phyloP scores from a whole-genome alignment of 108 stramenopile species.

The Cyclotella cryptica region DNA sequence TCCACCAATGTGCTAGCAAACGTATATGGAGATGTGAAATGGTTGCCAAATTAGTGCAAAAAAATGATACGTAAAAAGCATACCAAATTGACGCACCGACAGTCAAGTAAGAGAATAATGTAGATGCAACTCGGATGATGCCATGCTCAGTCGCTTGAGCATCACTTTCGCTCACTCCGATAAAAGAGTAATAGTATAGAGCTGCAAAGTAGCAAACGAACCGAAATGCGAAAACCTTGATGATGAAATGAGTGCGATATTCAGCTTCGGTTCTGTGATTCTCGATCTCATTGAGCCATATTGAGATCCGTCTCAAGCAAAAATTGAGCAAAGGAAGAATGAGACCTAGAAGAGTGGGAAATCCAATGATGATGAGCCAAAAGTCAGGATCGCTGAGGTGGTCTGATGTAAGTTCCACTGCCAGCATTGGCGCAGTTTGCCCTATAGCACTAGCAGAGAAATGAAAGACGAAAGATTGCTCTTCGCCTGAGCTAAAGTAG shows the following conservation, averaged over 20 bases:
- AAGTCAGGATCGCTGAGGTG: slow-evolving; percentile 78
- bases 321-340: slow-evolving; percentile 86
- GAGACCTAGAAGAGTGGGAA: slow-evolving; percentile 86
- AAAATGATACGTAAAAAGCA: neutral
- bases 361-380: slow-evolving; percentile 80
- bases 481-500: slow-evolving; percentile 65
- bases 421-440: slow-evolving; percentile 50
- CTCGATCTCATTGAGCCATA: slow-evolving; percentile 89
- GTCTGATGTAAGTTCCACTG: slow-evolving; percentile 68
- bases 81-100: slow-evolving; percentile 32
- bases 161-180: slow-evolving; percentile 42
- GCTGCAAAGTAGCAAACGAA: slow-evolving; percentile 98
- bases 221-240: slow-evolving; percentile 98
- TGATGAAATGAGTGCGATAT: slow-evolving; percentile 93
- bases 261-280: slow-evolving; percentile 95
- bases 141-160: slow-evolving; percentile 75
- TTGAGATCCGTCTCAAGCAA: slow-evolving; percentile 79
- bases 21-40: neutral
- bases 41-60: too few species aligned
- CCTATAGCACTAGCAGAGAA: slow-evolving; percentile 68
- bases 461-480: slow-evolving; percentile 51
- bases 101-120: slow-evolving; percentile 83
- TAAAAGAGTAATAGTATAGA: slow-evolving; percentile 95
- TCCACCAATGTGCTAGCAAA: slow-evolving; percentile 82
- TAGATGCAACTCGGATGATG: slow-evolving; percentile 83